phyloP scores from a whole-genome alignment of 2,329 filamentous ascomycete species.

The Penicillium vulpinum region DNA sequence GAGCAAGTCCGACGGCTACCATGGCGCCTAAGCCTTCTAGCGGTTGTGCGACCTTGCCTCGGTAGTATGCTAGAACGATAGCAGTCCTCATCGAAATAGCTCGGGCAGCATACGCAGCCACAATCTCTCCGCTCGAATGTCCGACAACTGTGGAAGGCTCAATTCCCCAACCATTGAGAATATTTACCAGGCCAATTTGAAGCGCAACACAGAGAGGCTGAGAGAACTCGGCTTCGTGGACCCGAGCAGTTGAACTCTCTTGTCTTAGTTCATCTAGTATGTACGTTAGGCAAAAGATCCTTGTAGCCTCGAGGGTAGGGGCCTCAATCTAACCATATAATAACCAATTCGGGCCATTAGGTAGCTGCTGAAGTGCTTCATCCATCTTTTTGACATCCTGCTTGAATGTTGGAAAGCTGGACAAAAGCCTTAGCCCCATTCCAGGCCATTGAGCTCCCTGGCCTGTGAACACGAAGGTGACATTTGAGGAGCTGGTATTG shows the following conservation, averaged over 20 bases:
- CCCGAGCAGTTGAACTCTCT: neutral
- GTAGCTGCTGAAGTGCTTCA: constrained; percentile 8
- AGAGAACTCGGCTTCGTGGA: constrained; percentile 28
- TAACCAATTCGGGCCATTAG: constrained; percentile 2
- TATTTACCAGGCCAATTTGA: constrained; percentile 35
- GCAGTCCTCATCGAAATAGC: constrained; percentile 19
- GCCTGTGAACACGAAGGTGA: constrained; percentile 36
- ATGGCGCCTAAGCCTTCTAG: constrained; percentile 18
- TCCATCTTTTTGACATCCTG: constrained; percentile 20
- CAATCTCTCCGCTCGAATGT: constrained; percentile 41
- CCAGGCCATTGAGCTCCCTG: constrained; percentile 39
- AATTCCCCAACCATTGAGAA: constrained; percentile 28
- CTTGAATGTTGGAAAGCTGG: constrained; percentile 18
- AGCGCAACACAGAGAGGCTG: constrained; percentile 38
- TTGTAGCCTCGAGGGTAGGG: neutral
- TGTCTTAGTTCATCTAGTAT: neutral
- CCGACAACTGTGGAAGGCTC: constrained; percentile 29
- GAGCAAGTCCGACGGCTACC: constrained; percentile 24
- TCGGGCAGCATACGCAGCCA: constrained; percentile 36
- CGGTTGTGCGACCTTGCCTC: constrained; percentile 15
- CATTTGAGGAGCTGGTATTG: neutral
- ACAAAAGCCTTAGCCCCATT: constrained; percentile 35
- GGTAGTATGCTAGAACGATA: constrained; percentile 24
- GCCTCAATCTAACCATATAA: constrained; percentile 5
- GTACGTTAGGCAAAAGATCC: neutral